Evolutionary conservation across 768 basidiomycete species (phyloP), one percentile per base, ranked within the genome.

Genomic region (Amyloporia xantha): DNA sequence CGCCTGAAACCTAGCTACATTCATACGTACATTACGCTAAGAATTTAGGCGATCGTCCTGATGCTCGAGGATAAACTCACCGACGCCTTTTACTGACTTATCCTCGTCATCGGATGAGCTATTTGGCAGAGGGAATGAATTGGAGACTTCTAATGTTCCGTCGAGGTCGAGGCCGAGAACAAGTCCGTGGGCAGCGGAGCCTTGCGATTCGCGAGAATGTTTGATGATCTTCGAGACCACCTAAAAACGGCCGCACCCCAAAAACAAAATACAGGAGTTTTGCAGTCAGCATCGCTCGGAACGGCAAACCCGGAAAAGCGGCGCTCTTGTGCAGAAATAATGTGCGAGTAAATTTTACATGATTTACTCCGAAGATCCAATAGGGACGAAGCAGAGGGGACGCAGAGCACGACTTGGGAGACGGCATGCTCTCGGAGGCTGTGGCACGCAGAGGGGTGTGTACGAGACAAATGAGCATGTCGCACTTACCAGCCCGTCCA

Each of bases 201-300:
- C 79, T 23, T 77, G 73, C 12, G 83, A 74, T 62, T 95, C 94
- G 43, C 84, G 79, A 37, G 88, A 80, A 63, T 96, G 94, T 69
- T 96, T 95, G 61, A 94, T 74, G 47, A 97, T 93, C 72, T 95
- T 96, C 47, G 88, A 80, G 49, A 94, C 84, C 46, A 91, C 91
- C 93, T 95, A 62, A 33, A 41, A 30, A 4, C 17, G 26, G 20
- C 37, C 15, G 26, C 43, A 21, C 39, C 41, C 41, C 41, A 26
- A 26, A 42, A 42, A 6, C 9, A 19, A 39, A 7, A n/a, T 39
- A 6, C 9, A 39, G 12, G 9, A 15, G 30, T 33, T 39, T 39
- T 7, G 17, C 9, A 39, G 38, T 6, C 7, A 19, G 30, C 30
- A 35, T 9, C 33, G 33, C 33, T 9, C 10, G 10, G n/a, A n/a